A percentile compares a stretch with the other conserved stretches of the same genome.
phyloP scores from a whole-genome alignment of 352 stramenopile species.

The Phytophthora palmivora region DNA sequence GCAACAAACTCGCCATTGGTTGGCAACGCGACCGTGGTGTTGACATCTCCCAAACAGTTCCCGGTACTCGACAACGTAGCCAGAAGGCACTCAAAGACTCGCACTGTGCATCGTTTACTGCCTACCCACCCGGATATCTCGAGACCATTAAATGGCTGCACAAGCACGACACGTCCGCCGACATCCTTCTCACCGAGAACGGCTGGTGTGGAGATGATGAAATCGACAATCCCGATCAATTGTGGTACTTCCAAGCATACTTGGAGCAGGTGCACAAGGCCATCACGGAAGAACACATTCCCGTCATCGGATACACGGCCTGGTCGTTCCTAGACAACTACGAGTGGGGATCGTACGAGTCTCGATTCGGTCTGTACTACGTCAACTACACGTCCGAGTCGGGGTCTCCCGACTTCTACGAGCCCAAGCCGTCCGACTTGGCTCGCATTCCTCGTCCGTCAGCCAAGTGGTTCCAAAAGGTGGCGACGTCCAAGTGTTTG shows the following conservation, averaged over 20 bases:
- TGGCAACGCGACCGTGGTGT: conserved; percentile 56
- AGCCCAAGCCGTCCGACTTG: conserved; percentile 33
- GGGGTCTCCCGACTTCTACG: conserved; percentile 25
- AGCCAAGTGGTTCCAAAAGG: conserved; percentile 42
- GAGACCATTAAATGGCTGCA: conserved; percentile 61
- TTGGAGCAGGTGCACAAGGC: conserved; percentile 53
- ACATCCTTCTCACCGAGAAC: conserved; percentile 66
- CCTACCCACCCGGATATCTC: conserved; percentile 60
- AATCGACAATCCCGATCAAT: conserved; percentile 52
- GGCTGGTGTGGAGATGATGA: conserved; percentile 61
- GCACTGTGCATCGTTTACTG: conserved; percentile 52
- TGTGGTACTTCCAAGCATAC: conserved; percentile 47
- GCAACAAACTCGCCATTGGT: conserved; percentile 37
- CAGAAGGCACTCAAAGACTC: conserved; percentile 12
- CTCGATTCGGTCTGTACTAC: conserved; percentile 59
- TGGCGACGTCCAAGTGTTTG: conserved; percentile 34
- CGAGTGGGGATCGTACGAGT: conserved; percentile 42
- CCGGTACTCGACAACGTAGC: conserved; percentile 13
- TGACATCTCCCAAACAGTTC: conserved; percentile 27
- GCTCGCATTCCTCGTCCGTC: conserved; percentile 42
- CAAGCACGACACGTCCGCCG: conserved; percentile 41
- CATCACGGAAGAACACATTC: conserved; percentile 37
- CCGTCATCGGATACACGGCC: conserved; percentile 33
- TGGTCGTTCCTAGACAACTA: conserved; percentile 39
- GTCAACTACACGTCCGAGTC: conserved; percentile 52